Evolutionary conservation across 2,329 filamentous ascomycete species (phyloP), one percentile per base, ranked within the genome.

Genomic region (Beauveria asiatica): DNA sequence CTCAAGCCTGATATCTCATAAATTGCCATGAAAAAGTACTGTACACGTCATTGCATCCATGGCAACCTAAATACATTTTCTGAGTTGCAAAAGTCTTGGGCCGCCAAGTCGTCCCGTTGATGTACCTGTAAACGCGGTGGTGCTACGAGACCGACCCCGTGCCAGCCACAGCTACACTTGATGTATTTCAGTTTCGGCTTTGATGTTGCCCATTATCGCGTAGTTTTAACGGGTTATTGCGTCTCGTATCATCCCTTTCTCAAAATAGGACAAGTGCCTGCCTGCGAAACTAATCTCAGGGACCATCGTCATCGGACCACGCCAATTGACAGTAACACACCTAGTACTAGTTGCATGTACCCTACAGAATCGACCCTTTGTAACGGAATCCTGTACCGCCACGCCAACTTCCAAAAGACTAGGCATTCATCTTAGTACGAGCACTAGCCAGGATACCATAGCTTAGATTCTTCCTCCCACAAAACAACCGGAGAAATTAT

Each of bases 401-500:
- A 25, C 25, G 25, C 25, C 25, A 25, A 5, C 25, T 25, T 3
- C 5, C 27, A 27, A 27, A 27, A 27, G 27, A 27, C 27, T 27
- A 8, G 27, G 27, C 27, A 27, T 27, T 27, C 1, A 5, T 27
- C 25, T 27, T 7, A 27, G 6, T 7, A 27, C 25, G 25, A 27
- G 25, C 25, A 27, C 25, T 27, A 27, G 25, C 25, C 25, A 27
- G 25, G 25, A 27, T 27, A n/a, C n/a, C n/a, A n/a, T n/a, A n/a
- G n/a, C n/a, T n/a, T 30, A 27, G 2, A 33, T 13, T 5, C 11
- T 37, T 37, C 70, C 77, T 7, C 79, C 79, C 0, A 74, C 74
- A 1, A 75, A 78, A 33, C 72, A 72, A 0, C 78, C 79, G n/a
- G n/a, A 27, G 73, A 72, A 1, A 77, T 66, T 0, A 78, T 80